phyloP scores from a whole-genome alignment of 352 stramenopile genomes.

The Phytopythium delawarense region DNA sequence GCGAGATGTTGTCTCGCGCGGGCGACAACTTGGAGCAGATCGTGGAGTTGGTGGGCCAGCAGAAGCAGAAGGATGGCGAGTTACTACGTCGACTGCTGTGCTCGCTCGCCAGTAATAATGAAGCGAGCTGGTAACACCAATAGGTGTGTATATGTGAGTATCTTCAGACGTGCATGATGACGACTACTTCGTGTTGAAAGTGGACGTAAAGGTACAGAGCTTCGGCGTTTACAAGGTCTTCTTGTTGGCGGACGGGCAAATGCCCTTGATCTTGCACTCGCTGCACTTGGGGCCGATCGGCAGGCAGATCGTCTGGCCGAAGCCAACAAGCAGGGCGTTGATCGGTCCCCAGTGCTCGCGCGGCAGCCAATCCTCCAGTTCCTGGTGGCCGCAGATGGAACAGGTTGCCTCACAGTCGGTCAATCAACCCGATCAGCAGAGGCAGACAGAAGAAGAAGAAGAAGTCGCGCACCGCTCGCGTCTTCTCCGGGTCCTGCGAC shows the following conservation, averaged over 20 bases:
- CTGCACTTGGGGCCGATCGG: slow-evolving; percentile 67
- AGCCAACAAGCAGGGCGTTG: slow-evolving; percentile 94
- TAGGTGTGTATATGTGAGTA: background rate
- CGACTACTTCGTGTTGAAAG: background rate
- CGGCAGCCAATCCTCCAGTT: slow-evolving; percentile 95
- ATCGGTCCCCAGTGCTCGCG: slow-evolving; percentile 86
- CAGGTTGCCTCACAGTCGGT: background rate
- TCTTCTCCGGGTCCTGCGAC: slow-evolving; percentile 90
- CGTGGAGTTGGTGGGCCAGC: background rate
- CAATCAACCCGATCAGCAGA: slow-evolving; percentile 1
- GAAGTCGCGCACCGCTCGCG: slow-evolving; percentile 43
- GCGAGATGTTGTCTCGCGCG: background rate
- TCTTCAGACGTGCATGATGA: background rate
- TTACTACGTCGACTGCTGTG: background rate
- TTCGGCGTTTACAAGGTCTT: slow-evolving; percentile 16
- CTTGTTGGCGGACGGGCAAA: slow-evolving; percentile 70
- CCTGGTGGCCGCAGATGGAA: slow-evolving; percentile 20
- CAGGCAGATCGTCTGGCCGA: slow-evolving; percentile 92
- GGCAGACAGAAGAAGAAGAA: background rate
- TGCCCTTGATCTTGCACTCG: slow-evolving; percentile 56
- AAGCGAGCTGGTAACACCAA: background rate
- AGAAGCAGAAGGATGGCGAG: background rate
- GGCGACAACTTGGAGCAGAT: background rate
- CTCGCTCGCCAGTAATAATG: background rate
- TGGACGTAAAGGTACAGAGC: too few relatives aligned